These are phyloP conservation scores for Dianthus caryophyllus DNA, from an alignment of 148 eudicot species.

Conservation along the genomic window DNA sequence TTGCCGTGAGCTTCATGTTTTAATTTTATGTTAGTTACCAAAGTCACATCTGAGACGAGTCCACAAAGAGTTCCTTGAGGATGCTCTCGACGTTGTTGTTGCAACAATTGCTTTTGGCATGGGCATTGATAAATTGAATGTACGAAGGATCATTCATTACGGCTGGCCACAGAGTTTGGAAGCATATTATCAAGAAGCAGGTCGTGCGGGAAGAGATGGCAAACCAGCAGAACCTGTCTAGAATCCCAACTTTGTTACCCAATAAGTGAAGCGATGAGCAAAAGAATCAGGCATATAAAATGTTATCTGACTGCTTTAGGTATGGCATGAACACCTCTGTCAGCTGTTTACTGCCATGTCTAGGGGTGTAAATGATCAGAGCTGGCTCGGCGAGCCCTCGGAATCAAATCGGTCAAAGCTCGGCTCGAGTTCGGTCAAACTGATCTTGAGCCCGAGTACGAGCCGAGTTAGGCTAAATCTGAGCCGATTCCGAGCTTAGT, in stretches of 20 bases:
- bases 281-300: slow-evolving; percentile 64
- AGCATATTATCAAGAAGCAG: slow-evolving; percentile 98
- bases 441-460: too few relatives aligned
- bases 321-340: slow-evolving; percentile 71
- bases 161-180: slow-evolving; percentile 98
- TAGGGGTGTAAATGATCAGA: too few relatives aligned
- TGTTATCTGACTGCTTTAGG: slow-evolving; percentile 88
- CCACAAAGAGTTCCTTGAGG: slow-evolving; percentile 77
- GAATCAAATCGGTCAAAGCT: too few relatives aligned
- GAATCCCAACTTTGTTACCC: slow-evolving; percentile 70
- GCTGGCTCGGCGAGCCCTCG: too few relatives aligned
- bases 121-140: slow-evolving; percentile 89
- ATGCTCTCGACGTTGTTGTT: slow-evolving; percentile 66
- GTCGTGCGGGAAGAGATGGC: slow-evolving; percentile 93
- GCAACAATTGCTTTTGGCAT: slow-evolving; percentile 95
- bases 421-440: too few relatives aligned
- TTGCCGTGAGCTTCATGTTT: slow-evolving; percentile 1
- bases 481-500: too few relatives aligned
- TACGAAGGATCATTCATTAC: slow-evolving; percentile 80
- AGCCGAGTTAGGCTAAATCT: too few relatives aligned
- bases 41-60: slow-evolving; percentile 79
- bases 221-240: slow-evolving; percentile 58
- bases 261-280: slow-evolving; percentile 69
- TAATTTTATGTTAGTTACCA: slow-evolving; percentile 46
- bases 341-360: too few relatives aligned